Conservation (phyloP, 1,284 basidiomycete genomes). For the Trichosporon faecale region DNA sequence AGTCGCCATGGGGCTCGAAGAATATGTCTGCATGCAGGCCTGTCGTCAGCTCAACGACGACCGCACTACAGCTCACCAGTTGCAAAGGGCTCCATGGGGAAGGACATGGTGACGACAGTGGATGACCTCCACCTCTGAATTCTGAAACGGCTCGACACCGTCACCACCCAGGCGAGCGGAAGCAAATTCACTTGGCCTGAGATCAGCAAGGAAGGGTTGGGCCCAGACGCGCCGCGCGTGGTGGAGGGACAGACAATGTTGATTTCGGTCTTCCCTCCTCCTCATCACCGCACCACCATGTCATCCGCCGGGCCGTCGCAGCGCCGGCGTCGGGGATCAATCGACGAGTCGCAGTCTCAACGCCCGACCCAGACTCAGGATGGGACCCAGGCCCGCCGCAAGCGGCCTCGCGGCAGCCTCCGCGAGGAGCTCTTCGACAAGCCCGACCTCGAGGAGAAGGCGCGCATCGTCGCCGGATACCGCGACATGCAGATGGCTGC, state of each 20-base stretch:
- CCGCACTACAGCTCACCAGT: conserved; percentile 6
- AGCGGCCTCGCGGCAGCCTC: conserved; percentile 6
- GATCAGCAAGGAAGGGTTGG: neutral
- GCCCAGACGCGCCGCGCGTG: conserved; percentile 5
- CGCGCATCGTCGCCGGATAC: conserved; percentile 27
- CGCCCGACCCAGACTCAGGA: neutral
- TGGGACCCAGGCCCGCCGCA: neutral
- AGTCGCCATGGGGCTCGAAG: conserved; percentile 11
- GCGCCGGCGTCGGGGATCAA: neutral
- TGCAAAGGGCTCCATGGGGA: neutral
- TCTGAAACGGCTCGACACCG: neutral
- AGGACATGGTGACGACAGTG: neutral
- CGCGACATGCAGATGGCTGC: conserved; percentile 33
- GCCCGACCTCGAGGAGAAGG: conserved; percentile 31
- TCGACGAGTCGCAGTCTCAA: neutral
- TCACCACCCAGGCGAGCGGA: neutral
- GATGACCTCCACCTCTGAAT: neutral
- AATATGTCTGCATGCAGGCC: conserved; percentile 14
- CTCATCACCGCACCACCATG: neutral
- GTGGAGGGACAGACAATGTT: neutral
- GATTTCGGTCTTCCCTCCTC: neutral
- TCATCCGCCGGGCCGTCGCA: conserved; percentile 15
- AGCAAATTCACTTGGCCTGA: neutral
- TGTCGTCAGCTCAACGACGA: neutral
- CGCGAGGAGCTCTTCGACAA: conserved; percentile 34